Conservation (phyloP, 208 protist genomes). For the Trypanosoma vivax region DNA sequence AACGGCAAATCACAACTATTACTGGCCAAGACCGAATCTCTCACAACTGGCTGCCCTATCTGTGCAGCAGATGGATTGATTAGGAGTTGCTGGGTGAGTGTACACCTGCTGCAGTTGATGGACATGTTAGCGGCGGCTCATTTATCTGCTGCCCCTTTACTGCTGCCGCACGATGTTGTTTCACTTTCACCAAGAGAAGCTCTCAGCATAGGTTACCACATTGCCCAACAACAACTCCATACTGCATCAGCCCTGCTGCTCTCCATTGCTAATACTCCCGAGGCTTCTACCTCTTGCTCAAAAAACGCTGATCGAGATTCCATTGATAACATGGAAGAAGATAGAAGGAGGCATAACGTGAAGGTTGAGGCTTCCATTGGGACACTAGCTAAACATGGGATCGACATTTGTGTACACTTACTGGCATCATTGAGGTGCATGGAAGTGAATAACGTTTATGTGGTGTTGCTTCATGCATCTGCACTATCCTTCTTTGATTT, state of each 20-base stretch:
- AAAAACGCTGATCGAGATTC: background rate
- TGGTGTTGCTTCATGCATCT: conserved; percentile 16
- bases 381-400: background rate
- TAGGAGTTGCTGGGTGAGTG: conserved; percentile 26
- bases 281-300: background rate
- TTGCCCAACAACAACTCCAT: conserved; percentile 18
- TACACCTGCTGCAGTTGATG: conserved; percentile 38
- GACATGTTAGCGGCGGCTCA: conserved; percentile 25
- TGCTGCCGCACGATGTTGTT: conserved; percentile 14
- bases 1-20: background rate
- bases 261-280: conserved; percentile 2
- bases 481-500: conserved; percentile 17
- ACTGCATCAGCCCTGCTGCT: conserved; percentile 4
- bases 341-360: conserved; percentile 2
- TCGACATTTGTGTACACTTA: conserved; percentile 14
- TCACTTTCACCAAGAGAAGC: conserved; percentile 18
- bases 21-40: conserved; percentile 4
- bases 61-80: conserved; percentile 45
- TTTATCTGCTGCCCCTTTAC: conserved; percentile 12
- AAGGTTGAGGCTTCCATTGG: conserved; percentile 2
- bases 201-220: conserved; percentile 23
- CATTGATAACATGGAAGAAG: background rate
- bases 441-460: conserved; percentile 9
- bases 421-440: conserved; percentile 12
- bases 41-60: conserved; percentile 25